Evolutionary conservation across 257 asterid species (phyloP), one percentile per base, ranked within the genome.

Genomic region (Striga asiatica): DNA sequence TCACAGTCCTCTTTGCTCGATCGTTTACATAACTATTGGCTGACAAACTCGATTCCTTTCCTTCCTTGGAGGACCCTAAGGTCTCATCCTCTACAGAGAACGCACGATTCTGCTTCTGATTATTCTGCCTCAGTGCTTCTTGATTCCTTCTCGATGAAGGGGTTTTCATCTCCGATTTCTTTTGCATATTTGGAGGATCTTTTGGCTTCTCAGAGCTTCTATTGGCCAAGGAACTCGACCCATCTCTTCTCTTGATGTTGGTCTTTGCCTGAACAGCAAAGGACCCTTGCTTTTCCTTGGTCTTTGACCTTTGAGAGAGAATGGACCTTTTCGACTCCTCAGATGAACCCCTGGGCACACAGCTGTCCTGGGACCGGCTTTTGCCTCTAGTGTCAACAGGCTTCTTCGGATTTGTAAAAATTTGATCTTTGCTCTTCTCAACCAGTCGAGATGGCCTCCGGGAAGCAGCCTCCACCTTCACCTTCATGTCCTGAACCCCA

Each of bases 41-140:
- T 4, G 87, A 67, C 62, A 58, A 37, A 55, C 57, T 67, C 6
- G 80, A 43, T 60, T 65, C 65, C 66, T 80, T 81, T 62, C 76
- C 78, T 56, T 73, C 89, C 66, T 68, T 78, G 21, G 83, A 71
- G 54, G 78, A 46, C 24, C 75, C 88, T 3, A 6, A 29, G 52
- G 58, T 71, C 56, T 70, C 81, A 6, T 54, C 66, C 3, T 61
- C 85, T 69, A 71, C 77, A 55, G 43, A 46, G n/a, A 79, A 63
- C 48, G 65, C 79, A 61, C 73, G 58, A 71, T 88, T 92, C 75
- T 88, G 98, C 80, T 79, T 92, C 81, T 79, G 97, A 66, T 84
- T 82, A 60, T 92, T 92, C 73, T 74, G 75, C 76, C 78, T 78
- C 45, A 92, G 94, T 54, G 73, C 93, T 65, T 81, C 89, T 46